Evolutionary conservation across 768 basidiomycete species (phyloP).

Genomic region (Tylopilus rubrobrunneus): DNA sequence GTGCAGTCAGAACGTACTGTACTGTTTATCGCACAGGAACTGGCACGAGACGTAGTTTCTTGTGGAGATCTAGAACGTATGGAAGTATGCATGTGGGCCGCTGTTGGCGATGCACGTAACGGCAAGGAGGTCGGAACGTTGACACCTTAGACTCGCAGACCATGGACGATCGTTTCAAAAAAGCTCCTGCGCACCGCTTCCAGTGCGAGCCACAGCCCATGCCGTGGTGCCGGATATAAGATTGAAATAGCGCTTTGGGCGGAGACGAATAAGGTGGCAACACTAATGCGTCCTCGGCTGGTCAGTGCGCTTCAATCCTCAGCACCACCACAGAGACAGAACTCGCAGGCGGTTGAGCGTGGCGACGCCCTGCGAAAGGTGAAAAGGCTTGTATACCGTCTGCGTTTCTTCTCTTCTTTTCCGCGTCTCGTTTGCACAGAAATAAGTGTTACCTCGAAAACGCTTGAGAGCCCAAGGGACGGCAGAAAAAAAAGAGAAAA

Average conservation of each 20-base stretch:
- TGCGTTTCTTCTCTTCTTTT: slow-evolving; percentile 34
- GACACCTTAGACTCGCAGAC: slow-evolving; percentile 7
- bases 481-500: slow-evolving; percentile 35
- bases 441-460: slow-evolving; percentile 42
- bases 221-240: slow-evolving; percentile 26
- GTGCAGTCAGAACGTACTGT: slow-evolving; percentile 1
- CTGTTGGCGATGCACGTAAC: neutral
- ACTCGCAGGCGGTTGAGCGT: slow-evolving; percentile 37
- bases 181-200: slow-evolving; percentile 23
- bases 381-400: slow-evolving; percentile 38
- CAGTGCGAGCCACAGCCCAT: slow-evolving; percentile 5
- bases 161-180: slow-evolving; percentile 22
- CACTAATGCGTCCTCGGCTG: slow-evolving; percentile 22
- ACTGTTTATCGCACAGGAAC: neutral
- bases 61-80: neutral
- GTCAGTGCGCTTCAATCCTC: slow-evolving; percentile 35
- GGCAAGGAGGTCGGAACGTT: neutral
- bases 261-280: slow-evolving; percentile 27
- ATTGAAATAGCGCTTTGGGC: slow-evolving; percentile 24
- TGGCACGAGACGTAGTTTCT: neutral
- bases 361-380: slow-evolving; percentile 36
- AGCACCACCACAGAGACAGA: slow-evolving; percentile 38
- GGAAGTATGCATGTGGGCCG: neutral
- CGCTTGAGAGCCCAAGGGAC: slow-evolving; percentile 39
- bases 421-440: slow-evolving; percentile 39